Conservation (phyloP, 257 asterid genomes). For the Euphrasia confusa region DNA sequence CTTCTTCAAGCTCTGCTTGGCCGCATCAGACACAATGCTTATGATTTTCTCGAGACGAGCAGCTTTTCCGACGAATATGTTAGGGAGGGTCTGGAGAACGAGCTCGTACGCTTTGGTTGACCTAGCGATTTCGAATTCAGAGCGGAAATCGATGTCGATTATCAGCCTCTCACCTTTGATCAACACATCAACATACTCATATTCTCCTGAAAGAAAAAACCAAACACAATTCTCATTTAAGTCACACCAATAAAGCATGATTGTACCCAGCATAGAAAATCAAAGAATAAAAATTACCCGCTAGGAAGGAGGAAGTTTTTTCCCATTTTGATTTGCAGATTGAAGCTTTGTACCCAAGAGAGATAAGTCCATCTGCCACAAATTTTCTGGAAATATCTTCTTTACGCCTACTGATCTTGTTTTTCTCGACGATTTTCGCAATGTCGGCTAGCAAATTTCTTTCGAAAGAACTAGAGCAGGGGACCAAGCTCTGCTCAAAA, state of each 20-base stretch:
- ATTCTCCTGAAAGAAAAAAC: constrained; percentile 42
- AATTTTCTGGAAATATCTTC: constrained; percentile 46
- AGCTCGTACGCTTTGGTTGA: constrained; percentile 62
- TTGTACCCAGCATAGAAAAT: neutral
- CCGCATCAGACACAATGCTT: constrained; percentile 58
- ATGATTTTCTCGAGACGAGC: constrained; percentile 75
- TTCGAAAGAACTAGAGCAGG: constrained; percentile 47
- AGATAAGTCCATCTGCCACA: constrained; percentile 59
- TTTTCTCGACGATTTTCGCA: constrained; percentile 58
- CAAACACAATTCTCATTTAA: neutral
- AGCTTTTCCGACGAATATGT: constrained; percentile 60
- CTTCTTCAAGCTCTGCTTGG: constrained; percentile 73
- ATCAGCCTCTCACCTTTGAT: constrained; percentile 53
- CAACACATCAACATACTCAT: constrained; percentile 72
- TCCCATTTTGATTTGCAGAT: constrained; percentile 89
- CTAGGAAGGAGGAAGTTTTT: constrained; percentile 50
- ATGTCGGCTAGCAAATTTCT: constrained; percentile 65
- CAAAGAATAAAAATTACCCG: constrained; percentile 37
- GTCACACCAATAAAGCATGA: neutral
- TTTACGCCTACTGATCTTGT: constrained; percentile 49
- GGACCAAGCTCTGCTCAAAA: constrained; percentile 60
- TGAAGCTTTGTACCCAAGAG: constrained; percentile 75
- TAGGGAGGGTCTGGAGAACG: constrained; percentile 64
- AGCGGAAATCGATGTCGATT: constrained; percentile 75
- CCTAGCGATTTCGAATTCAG: constrained; percentile 91